These are phyloP conservation scores for Acanthamoeba healyi DNA, from an alignment of 208 protist species.

Conservation along the genomic window DNA sequence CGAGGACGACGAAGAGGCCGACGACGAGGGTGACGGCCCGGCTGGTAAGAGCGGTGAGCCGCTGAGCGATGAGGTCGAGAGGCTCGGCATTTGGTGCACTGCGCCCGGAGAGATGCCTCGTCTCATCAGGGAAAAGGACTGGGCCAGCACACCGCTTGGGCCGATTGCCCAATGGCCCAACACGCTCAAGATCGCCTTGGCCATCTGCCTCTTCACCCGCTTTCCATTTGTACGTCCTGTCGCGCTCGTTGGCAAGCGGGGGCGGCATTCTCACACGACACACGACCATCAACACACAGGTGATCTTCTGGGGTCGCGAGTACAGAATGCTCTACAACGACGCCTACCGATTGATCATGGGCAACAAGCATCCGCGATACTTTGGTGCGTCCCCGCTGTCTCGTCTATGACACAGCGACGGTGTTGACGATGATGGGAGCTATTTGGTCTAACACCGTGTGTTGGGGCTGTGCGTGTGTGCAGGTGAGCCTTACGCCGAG, in stretches of 20 bases:
- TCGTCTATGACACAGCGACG: neutral
- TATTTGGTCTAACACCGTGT: too few relatives aligned
- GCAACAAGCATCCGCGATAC: constrained; percentile 54
- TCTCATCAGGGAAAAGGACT: constrained; percentile 38
- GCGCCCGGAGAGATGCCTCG: constrained; percentile 9
- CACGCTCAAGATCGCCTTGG: constrained; percentile 5
- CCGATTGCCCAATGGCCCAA: neutral
- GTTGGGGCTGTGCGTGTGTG: neutral
- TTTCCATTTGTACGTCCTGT: constrained; percentile 36
- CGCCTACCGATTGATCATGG: constrained; percentile 52
- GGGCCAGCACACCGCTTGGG: constrained; percentile 4
- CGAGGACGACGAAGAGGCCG: constrained; percentile 22
- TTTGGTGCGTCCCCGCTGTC: neutral
- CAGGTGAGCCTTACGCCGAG: constrained; percentile 40
- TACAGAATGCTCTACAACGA: constrained; percentile 55
- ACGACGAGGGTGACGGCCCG: constrained; percentile 8
- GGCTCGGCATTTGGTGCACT: constrained; percentile 23
- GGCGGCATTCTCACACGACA: too few relatives aligned
- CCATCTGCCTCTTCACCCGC: constrained; percentile 18
- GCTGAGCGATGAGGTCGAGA: neutral
- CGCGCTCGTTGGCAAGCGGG: too few relatives aligned
- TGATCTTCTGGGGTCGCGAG: constrained; percentile 34
- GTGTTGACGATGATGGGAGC: neutral
- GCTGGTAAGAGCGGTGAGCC: neutral
- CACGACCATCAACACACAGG: neutral